phyloP scores from a whole-genome alignment of 768 basidiomycete species.

The Boletus pseudopeckii region DNA sequence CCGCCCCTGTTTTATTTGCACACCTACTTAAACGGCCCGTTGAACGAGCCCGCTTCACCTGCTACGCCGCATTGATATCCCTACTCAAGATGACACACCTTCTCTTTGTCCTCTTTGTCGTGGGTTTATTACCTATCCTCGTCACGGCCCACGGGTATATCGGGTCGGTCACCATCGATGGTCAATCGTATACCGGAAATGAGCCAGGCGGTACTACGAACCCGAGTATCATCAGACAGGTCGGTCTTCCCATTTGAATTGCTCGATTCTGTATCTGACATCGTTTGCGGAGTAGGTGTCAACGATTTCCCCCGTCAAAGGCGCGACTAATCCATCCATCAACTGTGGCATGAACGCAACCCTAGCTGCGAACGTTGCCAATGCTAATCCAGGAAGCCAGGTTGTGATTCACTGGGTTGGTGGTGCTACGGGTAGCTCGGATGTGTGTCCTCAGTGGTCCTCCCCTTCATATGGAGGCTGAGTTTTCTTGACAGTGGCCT shows the following conservation, averaged over 20 bases:
- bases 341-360: constrained; percentile 59
- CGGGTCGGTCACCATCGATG: constrained; percentile 29
- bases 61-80: not conserved
- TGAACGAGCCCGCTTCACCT: constrained; percentile 16
- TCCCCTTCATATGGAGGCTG: not conserved
- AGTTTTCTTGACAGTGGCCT: constrained; percentile 37
- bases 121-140: constrained; percentile 15
- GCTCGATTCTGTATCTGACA: not conserved
- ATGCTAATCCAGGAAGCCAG: constrained; percentile 56
- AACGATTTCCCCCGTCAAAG: constrained; percentile 51
- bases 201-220: constrained; percentile 31
- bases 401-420: constrained; percentile 55
- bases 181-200: constrained; percentile 28
- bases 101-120: constrained; percentile 7
- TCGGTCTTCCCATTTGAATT: constrained; percentile 15
- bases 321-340: constrained; percentile 49
- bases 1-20: constrained; percentile 3
- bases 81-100: constrained; percentile 13
- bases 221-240: constrained; percentile 43
- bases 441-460: constrained; percentile 23
- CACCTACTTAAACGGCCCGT: constrained; percentile 14
- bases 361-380: constrained; percentile 46
- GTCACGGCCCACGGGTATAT: constrained; percentile 33
- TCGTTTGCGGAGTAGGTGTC: constrained; percentile 16
- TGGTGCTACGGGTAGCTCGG: constrained; percentile 34